Conservation (phyloP, 108 stramenopile genomes). For the Cyclotella baltica region DNA sequence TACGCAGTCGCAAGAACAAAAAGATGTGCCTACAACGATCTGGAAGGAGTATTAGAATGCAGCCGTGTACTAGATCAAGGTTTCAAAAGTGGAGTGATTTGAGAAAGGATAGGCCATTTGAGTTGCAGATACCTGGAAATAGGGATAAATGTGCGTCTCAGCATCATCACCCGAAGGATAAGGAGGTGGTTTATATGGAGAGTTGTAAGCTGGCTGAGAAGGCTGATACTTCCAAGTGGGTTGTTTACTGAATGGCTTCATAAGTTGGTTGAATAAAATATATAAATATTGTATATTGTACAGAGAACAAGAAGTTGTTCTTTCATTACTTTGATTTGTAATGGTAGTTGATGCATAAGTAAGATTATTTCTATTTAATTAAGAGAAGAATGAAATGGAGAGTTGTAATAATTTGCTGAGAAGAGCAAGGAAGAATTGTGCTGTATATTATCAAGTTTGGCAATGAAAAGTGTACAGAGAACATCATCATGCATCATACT, state of each 20-base stretch:
- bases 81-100: constrained; percentile 21
- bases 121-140: constrained; percentile 28
- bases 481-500: too few relatives aligned
- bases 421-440: too few relatives aligned
- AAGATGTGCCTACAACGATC: constrained; percentile 3
- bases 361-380: too few relatives aligned
- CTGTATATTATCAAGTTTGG: too few relatives aligned
- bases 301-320: too few relatives aligned
- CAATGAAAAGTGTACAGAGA: too few relatives aligned
- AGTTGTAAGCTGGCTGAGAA: constrained; percentile 17
- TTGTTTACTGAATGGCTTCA: constrained; percentile 12
- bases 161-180: constrained; percentile 31
- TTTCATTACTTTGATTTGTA: too few relatives aligned
- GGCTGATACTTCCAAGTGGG: constrained; percentile 17
- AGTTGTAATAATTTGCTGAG: too few relatives aligned
- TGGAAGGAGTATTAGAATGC: constrained; percentile 17
- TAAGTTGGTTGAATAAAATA: neutral
- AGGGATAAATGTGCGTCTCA: constrained; percentile 23
- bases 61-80: neutral
- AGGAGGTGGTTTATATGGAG: constrained; percentile 21
- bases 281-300: neutral
- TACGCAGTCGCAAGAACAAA: constrained; percentile 18
- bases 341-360: neutral
- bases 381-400: too few relatives aligned
- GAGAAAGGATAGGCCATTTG: neutral